phyloP scores from a whole-genome alignment of 1,284 basidiomycete species.

The Cryptococcus maquisensis region DNA sequence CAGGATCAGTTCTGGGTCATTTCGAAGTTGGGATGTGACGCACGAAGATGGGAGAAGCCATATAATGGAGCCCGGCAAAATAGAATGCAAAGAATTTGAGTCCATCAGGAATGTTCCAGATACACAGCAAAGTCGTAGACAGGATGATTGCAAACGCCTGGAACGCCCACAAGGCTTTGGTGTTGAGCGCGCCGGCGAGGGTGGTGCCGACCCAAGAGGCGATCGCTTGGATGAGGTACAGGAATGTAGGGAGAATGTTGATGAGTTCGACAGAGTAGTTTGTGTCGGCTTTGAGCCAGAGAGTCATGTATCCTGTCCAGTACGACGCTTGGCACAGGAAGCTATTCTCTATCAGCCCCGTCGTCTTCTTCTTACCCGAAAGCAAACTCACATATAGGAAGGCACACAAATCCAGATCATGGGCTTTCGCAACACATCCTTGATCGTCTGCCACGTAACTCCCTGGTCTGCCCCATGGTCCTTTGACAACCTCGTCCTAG shows the following conservation, averaged over 20 bases:
- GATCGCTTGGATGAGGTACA: constrained; percentile 4
- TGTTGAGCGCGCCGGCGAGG: constrained; percentile 16
- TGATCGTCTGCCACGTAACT: constrained; percentile 24
- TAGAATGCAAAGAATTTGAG: constrained; percentile 15
- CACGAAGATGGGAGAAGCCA: constrained; percentile 6
- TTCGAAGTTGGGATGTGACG: constrained; percentile 13
- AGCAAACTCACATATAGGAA: constrained; percentile 23
- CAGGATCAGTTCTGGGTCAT: constrained; percentile 8
- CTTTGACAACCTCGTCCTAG: neutral
- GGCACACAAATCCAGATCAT: constrained; percentile 28
- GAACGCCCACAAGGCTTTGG: constrained; percentile 1
- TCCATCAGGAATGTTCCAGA: constrained; percentile 20
- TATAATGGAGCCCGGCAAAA: constrained; percentile 1
- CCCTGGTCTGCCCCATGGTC: constrained; percentile 12
- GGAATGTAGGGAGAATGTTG: constrained; percentile 11
- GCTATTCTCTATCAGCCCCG: neutral
- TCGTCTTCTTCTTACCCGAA: neutral
- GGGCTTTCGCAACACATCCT: constrained; percentile 17
- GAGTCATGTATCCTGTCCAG: constrained; percentile 29
- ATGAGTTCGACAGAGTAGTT: constrained; percentile 7
- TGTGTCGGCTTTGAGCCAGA: constrained; percentile 21
- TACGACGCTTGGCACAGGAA: constrained; percentile 23
- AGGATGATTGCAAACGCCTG: constrained; percentile 10
- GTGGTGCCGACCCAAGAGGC: constrained; percentile 27
- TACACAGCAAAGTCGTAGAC: constrained; percentile 12